A percentile compares a stretch with the other conserved stretches of the same genome.
These are phyloP conservation scores for Coprinopsis strossmayeri DNA, from an alignment of 768 basidiomycete genomes.

Conservation along the genomic window DNA sequence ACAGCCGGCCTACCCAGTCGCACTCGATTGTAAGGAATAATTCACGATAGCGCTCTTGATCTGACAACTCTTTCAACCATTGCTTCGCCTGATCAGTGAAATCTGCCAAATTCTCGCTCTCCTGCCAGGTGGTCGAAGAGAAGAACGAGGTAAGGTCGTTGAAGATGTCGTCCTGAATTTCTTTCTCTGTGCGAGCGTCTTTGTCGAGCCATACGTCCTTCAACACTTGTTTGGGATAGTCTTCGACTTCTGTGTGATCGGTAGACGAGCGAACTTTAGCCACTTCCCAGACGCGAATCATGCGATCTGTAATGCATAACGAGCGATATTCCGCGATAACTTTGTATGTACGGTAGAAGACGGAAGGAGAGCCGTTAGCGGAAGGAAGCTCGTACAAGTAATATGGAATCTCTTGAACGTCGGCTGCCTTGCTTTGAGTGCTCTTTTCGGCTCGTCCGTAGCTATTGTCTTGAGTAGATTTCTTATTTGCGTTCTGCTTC, in stretches of 20 bases:
- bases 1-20: too few relatives aligned
- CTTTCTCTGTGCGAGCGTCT: slow-evolving; percentile 6
- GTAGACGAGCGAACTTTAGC: neutral
- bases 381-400: too few relatives aligned
- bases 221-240: neutral
- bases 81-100: neutral
- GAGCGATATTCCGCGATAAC: neutral
- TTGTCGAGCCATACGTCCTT: slow-evolving; percentile 17
- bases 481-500: too few relatives aligned
- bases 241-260: neutral
- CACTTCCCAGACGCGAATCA: neutral
- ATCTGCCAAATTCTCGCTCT: neutral
- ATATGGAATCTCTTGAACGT: too few relatives aligned
- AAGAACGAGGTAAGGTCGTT: slow-evolving; percentile 1
- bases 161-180: slow-evolving; percentile 14
- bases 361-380: too few relatives aligned
- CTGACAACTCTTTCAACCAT: too few relatives aligned
- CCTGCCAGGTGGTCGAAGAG: neutral
- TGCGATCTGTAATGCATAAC: neutral
- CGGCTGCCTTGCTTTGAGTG: too few relatives aligned
- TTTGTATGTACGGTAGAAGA: neutral
- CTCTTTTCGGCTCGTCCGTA: too few relatives aligned
- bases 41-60: too few relatives aligned
- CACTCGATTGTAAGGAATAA: too few relatives aligned
- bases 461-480: too few relatives aligned